Evolutionary conservation across 2,329 filamentous ascomycete genomes (phyloP).

Genomic region (Aureobasidium leucospermi): DNA sequence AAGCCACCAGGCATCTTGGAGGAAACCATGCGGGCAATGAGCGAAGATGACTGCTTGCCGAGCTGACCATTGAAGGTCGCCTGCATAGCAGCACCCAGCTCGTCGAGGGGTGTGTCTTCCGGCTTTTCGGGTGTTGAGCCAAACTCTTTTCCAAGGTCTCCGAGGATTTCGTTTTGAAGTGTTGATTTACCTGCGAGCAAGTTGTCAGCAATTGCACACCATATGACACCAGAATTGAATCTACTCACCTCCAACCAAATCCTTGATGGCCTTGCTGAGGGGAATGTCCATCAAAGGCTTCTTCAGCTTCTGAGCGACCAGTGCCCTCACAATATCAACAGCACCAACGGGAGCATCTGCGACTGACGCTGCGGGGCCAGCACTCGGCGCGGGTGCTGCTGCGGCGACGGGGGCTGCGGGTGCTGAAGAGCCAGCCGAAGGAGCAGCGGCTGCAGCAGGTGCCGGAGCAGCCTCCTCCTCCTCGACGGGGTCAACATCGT

Average conservation of each 20-base stretch:
- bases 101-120: constrained; percentile 93
- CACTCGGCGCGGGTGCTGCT: constrained; percentile 54
- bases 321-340: constrained; percentile 76
- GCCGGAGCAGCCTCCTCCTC: constrained; percentile 62
- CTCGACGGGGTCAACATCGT: constrained; percentile 90
- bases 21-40: constrained; percentile 90
- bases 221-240: neutral
- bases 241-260: constrained; percentile 84
- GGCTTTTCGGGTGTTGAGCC: constrained; percentile 97
- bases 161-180: constrained; percentile 95
- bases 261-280: constrained; percentile 94
- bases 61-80: constrained; percentile 98
- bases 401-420: constrained; percentile 49
- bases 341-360: constrained; percentile 82
- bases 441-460: constrained; percentile 38
- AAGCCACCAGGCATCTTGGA: constrained; percentile 99
- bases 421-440: constrained; percentile 41
- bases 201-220: neutral
- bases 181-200: constrained; percentile 76
- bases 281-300: constrained; percentile 85
- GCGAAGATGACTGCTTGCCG: constrained; percentile 88
- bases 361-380: constrained; percentile 80
- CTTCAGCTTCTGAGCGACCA: constrained; percentile 97
- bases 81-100: constrained; percentile 92
- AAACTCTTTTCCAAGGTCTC: constrained; percentile 96